A percentile compares a stretch with the other conserved stretches of the same genome.
Conservation (phyloP, 75 land plant species). For the Selaginella moellendorffii region DNA sequence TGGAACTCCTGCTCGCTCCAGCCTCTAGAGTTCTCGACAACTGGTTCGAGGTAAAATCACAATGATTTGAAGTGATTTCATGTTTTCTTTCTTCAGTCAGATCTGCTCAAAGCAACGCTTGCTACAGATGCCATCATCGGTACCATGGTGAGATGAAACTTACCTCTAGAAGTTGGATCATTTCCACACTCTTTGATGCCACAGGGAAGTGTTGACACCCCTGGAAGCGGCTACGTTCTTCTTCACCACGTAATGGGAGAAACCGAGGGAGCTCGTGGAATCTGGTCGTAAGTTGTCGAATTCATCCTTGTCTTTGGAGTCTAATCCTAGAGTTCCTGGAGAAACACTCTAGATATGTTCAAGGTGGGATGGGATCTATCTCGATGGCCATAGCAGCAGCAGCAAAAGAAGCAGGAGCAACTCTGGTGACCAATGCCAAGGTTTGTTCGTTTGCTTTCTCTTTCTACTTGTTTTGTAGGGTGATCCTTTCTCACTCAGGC, state of each 20-base stretch:
- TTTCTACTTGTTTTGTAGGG: neutral
- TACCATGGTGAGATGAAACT: constrained; percentile 35
- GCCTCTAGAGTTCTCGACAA: constrained; percentile 78
- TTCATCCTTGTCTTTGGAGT: too few species aligned
- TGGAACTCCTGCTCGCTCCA: constrained; percentile 81
- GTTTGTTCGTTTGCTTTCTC: constrained; percentile 21
- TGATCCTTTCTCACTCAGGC: neutral
- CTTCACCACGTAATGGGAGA: constrained; percentile 99
- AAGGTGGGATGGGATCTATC: constrained; percentile 96
- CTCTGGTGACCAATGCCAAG: constrained; percentile 65
- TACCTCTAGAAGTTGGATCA: neutral
- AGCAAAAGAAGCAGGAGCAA: constrained; percentile 76
- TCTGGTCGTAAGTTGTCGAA: constrained; percentile 82
- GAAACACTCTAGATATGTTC: constrained; percentile 84
- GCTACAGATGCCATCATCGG: constrained; percentile 97
- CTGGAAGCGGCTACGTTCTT: constrained; percentile 97
- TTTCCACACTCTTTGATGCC: neutral
- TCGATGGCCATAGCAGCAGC: constrained; percentile 67
- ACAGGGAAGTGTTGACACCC: constrained; percentile 70
- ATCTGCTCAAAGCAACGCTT: constrained; percentile 86
- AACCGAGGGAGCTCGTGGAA: constrained; percentile 82
- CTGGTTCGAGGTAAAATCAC: constrained; percentile 97
- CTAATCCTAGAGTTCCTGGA: too few species aligned
- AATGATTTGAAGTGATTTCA: neutral
- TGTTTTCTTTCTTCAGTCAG: constrained; percentile 35